Percentiles rank a stretch among this genome's conserved stretches.
Conservation (phyloP, 345 rosid species). For the Combretum micranthum region DNA sequence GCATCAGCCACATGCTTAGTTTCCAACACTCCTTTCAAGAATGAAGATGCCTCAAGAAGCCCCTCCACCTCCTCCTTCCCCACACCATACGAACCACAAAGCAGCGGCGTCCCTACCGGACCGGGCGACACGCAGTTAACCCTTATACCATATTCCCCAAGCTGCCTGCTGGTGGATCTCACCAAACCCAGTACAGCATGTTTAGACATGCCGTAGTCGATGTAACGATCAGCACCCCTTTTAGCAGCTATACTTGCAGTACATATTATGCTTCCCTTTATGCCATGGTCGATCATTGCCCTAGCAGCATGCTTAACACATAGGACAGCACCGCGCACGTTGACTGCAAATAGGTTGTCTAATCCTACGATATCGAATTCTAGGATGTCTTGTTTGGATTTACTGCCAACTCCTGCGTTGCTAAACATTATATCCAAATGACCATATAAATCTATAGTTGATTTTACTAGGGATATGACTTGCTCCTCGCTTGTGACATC, state of each 20-base stretch:
- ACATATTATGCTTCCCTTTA: slow-evolving; percentile 24
- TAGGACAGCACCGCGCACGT: slow-evolving; percentile 18
- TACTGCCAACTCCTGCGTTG: not conserved
- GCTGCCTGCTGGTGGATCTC: slow-evolving; percentile 18
- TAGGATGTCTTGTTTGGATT: slow-evolving; percentile 13
- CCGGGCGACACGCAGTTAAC: slow-evolving; percentile 23
- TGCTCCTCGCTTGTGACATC: not conserved
- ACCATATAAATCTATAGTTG: not conserved
- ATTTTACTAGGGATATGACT: not conserved
- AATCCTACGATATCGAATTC: slow-evolving; percentile 10
- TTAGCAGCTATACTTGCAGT: slow-evolving; percentile 15
- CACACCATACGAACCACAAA: slow-evolving; percentile 2
- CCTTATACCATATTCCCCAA: slow-evolving; percentile 17
- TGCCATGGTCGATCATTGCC: slow-evolving; percentile 18
- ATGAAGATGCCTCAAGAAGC: not conserved
- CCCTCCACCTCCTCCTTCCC: slow-evolving; percentile 12
- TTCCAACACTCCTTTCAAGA: slow-evolving; percentile 10
- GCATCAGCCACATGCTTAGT: slow-evolving; percentile 19
- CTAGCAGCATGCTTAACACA: slow-evolving; percentile 25
- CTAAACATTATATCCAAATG: not conserved
- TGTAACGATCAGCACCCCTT: not conserved
- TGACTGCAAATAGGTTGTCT: slow-evolving; percentile 16
- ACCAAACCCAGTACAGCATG: slow-evolving; percentile 23
- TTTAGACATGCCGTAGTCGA: slow-evolving; percentile 21
- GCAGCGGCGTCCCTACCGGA: slow-evolving; percentile 11